Conservation (phyloP, 148 eudicot genomes). For the Rhododendron mucronatum region DNA sequence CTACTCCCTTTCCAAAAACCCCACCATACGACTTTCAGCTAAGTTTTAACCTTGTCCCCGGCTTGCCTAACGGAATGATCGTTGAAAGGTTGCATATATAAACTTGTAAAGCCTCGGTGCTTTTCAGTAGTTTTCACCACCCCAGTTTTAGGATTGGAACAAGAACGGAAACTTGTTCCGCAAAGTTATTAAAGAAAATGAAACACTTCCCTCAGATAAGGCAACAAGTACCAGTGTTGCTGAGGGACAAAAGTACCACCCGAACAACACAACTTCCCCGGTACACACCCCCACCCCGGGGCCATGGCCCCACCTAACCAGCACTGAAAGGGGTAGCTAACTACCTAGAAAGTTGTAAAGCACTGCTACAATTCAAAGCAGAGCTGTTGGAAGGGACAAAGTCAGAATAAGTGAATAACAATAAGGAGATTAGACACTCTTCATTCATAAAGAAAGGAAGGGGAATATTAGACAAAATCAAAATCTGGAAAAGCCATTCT, state of each 20-base stretch:
- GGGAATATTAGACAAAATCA: background rate
- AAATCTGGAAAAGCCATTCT: background rate
- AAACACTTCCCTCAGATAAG: background rate
- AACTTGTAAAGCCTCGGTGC: background rate
- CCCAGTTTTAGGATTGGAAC: background rate
- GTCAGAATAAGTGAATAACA: background rate
- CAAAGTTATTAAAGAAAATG: background rate
- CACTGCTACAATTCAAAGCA: background rate
- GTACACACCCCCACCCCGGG: too few species aligned
- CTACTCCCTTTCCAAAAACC: background rate
- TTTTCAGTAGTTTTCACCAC: background rate
- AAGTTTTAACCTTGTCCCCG: background rate
- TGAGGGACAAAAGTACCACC: background rate
- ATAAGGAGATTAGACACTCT: background rate
- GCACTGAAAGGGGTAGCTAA: too few species aligned
- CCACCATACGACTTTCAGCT: background rate
- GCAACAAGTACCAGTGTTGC: background rate
- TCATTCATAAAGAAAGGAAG: background rate
- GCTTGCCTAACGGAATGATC: background rate
- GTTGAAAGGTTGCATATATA: background rate
- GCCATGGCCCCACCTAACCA: too few species aligned
- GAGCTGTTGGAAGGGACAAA: background rate
- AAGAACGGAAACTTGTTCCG: background rate
- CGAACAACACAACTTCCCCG: background rate
- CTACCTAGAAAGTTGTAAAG: background rate